phyloP scores from a whole-genome alignment of 164 flowering plant genomes.

The Echeveria elegans region DNA sequence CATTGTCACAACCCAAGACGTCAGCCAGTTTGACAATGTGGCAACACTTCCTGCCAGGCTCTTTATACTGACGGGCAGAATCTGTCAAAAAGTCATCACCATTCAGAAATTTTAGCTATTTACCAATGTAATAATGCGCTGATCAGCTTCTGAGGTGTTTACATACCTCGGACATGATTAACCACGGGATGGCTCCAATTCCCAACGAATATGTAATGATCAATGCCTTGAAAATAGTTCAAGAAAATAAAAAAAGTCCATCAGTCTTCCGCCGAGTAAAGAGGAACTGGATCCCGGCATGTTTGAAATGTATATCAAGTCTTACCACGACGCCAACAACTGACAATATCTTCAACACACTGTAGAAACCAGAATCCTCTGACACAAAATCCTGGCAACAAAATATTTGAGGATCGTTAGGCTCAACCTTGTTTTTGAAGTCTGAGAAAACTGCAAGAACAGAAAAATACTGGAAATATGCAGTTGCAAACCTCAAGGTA shows the following conservation, averaged over 20 bases:
- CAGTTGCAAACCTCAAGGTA: slow-evolving; percentile 24
- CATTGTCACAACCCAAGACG: slow-evolving; percentile 46
- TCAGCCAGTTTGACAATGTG: slow-evolving; percentile 40
- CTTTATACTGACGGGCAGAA: slow-evolving; percentile 60
- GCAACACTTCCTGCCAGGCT: slow-evolving; percentile 66
- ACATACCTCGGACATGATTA: slow-evolving; percentile 44
- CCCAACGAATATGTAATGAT: slow-evolving; percentile 33
- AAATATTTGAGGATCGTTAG: not conserved
- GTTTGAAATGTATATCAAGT: not conserved
- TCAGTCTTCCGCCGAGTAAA: not conserved
- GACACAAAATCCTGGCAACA: slow-evolving; percentile 18
- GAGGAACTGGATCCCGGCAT: not conserved
- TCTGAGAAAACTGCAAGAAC: not conserved
- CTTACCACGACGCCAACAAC: slow-evolving; percentile 43
- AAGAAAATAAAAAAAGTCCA: not conserved
- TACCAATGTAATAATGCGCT: not conserved
- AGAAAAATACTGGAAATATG: not conserved
- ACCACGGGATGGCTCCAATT: slow-evolving; percentile 43
- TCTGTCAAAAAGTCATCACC: slow-evolving; percentile 21
- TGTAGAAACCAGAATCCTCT: slow-evolving; percentile 19
- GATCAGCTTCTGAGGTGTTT: not conserved
- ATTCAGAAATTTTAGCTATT: not conserved
- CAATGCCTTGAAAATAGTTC: slow-evolving; percentile 17
- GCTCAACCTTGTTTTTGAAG: not conserved
- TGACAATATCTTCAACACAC: slow-evolving; percentile 23